Percentiles rank a stretch among this genome's conserved stretches.
These are phyloP conservation scores for Larix kaempferi DNA, from an alignment of 75 land plant species.

Conservation along the genomic window DNA sequence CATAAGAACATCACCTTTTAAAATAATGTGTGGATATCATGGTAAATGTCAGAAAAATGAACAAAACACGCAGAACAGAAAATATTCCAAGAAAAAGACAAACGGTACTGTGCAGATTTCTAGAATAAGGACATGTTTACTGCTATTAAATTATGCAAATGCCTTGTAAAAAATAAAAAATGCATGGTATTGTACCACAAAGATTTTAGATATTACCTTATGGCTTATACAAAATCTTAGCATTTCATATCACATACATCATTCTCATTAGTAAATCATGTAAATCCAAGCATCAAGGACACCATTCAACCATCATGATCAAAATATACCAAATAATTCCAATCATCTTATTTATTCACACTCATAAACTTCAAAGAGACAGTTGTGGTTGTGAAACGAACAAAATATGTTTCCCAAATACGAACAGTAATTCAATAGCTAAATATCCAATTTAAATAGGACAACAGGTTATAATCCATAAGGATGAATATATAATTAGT, in stretches of 20 bases:
- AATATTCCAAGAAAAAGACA: background rate
- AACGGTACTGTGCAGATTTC: background rate
- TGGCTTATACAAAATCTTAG: background rate
- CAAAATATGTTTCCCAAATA: too few relatives aligned
- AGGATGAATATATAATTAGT: too few relatives aligned
- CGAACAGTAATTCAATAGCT: too few relatives aligned
- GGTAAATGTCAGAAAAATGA: background rate
- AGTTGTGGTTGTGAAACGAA: too few relatives aligned
- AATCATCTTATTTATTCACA: background rate
- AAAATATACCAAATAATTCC: background rate
- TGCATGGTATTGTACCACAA: too few relatives aligned
- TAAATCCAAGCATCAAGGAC: background rate
- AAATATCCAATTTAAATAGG: too few relatives aligned
- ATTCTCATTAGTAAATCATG: background rate
- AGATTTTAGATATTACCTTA: too few relatives aligned
- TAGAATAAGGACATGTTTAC: background rate
- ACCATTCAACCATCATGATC: background rate
- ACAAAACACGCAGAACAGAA: background rate
- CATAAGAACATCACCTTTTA: background rate
- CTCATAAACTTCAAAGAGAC: background rate
- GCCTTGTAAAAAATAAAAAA: background rate
- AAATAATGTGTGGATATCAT: background rate
- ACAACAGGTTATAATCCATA: too few relatives aligned
- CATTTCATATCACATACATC: background rate
- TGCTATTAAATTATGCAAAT: background rate